These are phyloP conservation scores for Penicillium sp. DNA, from an alignment of 2,329 filamentous ascomycete genomes.

Conservation along the genomic window DNA sequence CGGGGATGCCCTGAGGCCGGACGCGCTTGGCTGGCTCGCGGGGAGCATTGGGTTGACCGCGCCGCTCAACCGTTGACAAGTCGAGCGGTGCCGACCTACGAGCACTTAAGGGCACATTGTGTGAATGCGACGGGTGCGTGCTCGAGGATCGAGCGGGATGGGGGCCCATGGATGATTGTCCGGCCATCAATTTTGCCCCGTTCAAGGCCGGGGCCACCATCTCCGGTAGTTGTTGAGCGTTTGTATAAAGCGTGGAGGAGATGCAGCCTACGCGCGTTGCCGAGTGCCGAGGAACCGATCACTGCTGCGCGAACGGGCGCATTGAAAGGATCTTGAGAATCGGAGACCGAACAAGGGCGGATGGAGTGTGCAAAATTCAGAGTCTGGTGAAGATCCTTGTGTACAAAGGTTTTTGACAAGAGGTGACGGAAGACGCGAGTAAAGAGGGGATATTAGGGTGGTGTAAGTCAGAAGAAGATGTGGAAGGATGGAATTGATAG, in stretches of 20 bases:
- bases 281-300: slow-evolving; percentile 26
- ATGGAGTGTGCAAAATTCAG: slow-evolving; percentile 5
- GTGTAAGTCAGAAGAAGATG: slow-evolving; percentile 5
- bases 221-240: slow-evolving; percentile 24
- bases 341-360: slow-evolving; percentile 13
- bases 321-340: slow-evolving; percentile 27
- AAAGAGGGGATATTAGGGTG: slow-evolving; percentile 4
- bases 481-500: slow-evolving; percentile 10
- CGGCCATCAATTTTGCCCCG: slow-evolving; percentile 36
- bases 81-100: slow-evolving; percentile 70
- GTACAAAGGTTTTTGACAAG: background rate
- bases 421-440: slow-evolving; percentile 14
- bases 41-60: slow-evolving; percentile 74
- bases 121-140: slow-evolving; percentile 44
- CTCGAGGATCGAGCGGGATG: slow-evolving; percentile 42
- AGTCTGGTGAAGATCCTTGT: background rate
- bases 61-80: slow-evolving; percentile 83
- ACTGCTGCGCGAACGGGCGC: slow-evolving; percentile 33
- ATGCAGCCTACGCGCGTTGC: slow-evolving; percentile 26
- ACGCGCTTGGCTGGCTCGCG: slow-evolving; percentile 74
- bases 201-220: slow-evolving; percentile 49
- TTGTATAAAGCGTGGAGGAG: slow-evolving; percentile 8
- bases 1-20: slow-evolving; percentile 78
- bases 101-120: slow-evolving; percentile 61
- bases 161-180: slow-evolving; percentile 33